Base-by-base conservation (phyloP, 108 stramenopile species). In the Craspedostauros australis region DNA sequence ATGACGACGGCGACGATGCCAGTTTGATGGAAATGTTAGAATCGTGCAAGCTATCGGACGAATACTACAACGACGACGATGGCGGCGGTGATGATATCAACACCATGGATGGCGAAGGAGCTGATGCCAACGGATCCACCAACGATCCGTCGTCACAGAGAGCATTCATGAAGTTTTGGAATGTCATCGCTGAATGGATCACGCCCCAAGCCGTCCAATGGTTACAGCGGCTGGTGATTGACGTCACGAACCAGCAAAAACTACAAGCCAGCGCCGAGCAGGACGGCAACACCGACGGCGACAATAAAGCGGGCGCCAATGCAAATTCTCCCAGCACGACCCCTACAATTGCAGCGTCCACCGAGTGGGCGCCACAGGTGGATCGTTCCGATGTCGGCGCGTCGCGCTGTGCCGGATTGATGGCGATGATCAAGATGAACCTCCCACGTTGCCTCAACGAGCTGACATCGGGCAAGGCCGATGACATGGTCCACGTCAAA, bases 371-470 rank as follows among this genome's bases (percentile, higher is more conserved):
- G 5, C 66, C 66, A 30, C 21, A 45, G 34, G 28, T 67, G 0
- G 65, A 71, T 5, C 38, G 41, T 8, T 64, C 63, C 46, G 82
- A 79, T 34, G 59, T 84, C 18, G 79, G 74, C 32, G 74, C 82
- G 18, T 83, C 79, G 0, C 68, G 81, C 6, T 79, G 75, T 36
- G 75, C 80, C 1, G 79, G 80, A 36, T 66, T 88, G 24, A 79
- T 75, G 82, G 68, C 73, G 39, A 84, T 88, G 75, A 14, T 88
- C 19, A 69, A 68, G 20, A 65, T 82, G 68, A 52, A 84, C 41
- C 32, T 82, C 14, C 39, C 77, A n/a, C 36, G 68, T 34, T 66
- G 77, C 11, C 21, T 84, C 31, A 48, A 68, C 14, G 86, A 84
- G 39, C 33, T 84, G 24, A n/a, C n/a, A n/a, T n/a, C n/a, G n/a